These are phyloP conservation scores for Capsicum chinense DNA, from an alignment of 257 asterid genomes.

Conservation along the genomic window DNA sequence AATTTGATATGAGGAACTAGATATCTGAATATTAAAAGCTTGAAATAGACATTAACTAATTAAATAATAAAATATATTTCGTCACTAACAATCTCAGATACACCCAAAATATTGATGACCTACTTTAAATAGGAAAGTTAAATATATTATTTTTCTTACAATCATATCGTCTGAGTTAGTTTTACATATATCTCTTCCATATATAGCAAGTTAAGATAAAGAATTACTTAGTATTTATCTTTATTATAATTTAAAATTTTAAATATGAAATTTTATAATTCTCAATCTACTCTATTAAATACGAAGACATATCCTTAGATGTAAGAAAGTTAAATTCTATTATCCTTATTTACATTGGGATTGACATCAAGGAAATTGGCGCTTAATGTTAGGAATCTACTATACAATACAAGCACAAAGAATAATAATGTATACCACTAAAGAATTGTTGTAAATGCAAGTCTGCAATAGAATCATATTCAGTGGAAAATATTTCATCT, in stretches of 20 bases:
- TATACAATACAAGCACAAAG: neutral
- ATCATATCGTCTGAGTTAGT: rapidly evolving
- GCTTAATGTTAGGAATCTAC: neutral
- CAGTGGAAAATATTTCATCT: neutral
- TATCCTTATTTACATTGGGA: too few relatives aligned
- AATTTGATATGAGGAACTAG: neutral
- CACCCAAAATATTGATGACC: conserved; percentile 2
- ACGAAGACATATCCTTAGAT: too few relatives aligned
- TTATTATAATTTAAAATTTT: too few relatives aligned
- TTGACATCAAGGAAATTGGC: neutral
- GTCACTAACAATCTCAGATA: conserved; percentile 5
- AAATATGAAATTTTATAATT: too few relatives aligned
- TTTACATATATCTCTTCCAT: too few relatives aligned
- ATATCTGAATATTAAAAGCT: neutral
- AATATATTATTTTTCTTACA: neutral
- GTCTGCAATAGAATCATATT: too few relatives aligned
- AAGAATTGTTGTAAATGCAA: too few relatives aligned
- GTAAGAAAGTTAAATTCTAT: too few relatives aligned
- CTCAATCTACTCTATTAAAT: too few relatives aligned
- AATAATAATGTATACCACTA: neutral
- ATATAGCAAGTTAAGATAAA: too few relatives aligned
- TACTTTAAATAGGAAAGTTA: neutral
- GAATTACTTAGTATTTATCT: too few relatives aligned
- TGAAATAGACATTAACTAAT: neutral
- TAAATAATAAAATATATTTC: neutral